A percentile compares a stretch with the other conserved stretches of the same genome.
phyloP scores from a whole-genome alignment of 2,329 filamentous ascomycete genomes.

The Fusarium chuoi region DNA sequence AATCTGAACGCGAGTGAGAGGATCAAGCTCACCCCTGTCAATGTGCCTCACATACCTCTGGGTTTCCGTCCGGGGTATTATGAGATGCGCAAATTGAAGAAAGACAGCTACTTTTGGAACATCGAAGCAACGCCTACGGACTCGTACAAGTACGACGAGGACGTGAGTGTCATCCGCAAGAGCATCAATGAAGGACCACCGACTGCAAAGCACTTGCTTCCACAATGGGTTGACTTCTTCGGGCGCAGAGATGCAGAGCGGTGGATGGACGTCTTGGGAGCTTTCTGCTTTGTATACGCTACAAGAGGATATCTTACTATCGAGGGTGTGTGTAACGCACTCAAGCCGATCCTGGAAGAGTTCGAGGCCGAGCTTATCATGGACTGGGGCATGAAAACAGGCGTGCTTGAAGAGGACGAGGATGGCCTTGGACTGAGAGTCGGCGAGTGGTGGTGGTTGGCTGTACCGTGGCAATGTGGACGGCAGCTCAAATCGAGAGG shows the following conservation, averaged over 20 bases:
- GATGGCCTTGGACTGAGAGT: slow-evolving; percentile 57
- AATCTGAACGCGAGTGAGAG: slow-evolving; percentile 71
- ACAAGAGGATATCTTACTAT: slow-evolving; percentile 68
- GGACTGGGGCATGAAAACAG: slow-evolving; percentile 66
- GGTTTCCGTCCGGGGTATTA: slow-evolving; percentile 79
- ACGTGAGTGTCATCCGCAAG: slow-evolving; percentile 55
- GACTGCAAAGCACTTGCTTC: slow-evolving; percentile 60
- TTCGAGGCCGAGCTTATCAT: slow-evolving; percentile 71
- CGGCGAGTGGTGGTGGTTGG: slow-evolving; percentile 76
- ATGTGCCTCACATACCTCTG: slow-evolving; percentile 72
- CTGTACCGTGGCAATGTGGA: slow-evolving; percentile 51
- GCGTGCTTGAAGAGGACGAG: slow-evolving; percentile 58
- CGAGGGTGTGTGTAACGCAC: slow-evolving; percentile 62
- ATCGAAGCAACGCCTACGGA: slow-evolving; percentile 72
- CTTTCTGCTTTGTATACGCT: slow-evolving; percentile 70
- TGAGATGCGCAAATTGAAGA: slow-evolving; percentile 74
- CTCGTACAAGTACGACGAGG: slow-evolving; percentile 66
- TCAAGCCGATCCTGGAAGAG: slow-evolving; percentile 68
- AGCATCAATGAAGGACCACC: slow-evolving; percentile 55
- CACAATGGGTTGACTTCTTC: slow-evolving; percentile 79
- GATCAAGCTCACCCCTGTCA: slow-evolving; percentile 62
- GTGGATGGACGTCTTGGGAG: slow-evolving; percentile 72
- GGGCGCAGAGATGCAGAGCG: slow-evolving; percentile 65
- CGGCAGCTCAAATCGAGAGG: not conserved
- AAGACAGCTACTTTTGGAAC: slow-evolving; percentile 71